Percentiles rank a stretch among this genome's conserved stretches.
Evolutionary conservation across 202 grass and related monocot genomes (phyloP).

Genomic region (Dendrocalamus latiflorus): DNA sequence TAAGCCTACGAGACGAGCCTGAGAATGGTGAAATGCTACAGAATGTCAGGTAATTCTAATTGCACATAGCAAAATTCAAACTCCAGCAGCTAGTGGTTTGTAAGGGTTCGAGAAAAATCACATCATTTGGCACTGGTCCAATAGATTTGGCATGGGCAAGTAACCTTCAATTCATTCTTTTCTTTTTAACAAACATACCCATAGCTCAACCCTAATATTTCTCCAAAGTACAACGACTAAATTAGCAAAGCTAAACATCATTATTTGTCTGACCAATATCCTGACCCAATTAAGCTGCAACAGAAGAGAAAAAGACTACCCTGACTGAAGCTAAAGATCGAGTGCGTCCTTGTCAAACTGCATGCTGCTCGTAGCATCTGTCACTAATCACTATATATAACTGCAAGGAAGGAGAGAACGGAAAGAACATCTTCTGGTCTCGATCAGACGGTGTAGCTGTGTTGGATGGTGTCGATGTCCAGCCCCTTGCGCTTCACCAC

Average conservation of each 20-base stretch:
- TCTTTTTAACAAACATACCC: background rate
- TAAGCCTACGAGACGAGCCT: background rate
- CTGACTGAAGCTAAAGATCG: slow-evolving; percentile 3
- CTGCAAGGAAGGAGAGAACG: background rate
- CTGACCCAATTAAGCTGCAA: background rate
- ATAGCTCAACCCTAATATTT: background rate
- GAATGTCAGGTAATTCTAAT: too few relatives aligned
- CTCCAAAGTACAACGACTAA: background rate
- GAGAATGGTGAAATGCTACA: background rate
- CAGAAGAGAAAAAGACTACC: background rate
- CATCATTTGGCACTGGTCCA: background rate
- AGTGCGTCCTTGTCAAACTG: background rate
- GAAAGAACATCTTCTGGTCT: background rate
- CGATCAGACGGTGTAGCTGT: slow-evolving; percentile 66
- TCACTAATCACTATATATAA: background rate
- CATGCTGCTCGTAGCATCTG: background rate
- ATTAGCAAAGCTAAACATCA: background rate
- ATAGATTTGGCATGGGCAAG: background rate
- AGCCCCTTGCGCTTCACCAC: slow-evolving; percentile 81
- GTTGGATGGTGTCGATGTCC: slow-evolving; percentile 62
- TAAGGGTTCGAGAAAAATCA: too few relatives aligned
- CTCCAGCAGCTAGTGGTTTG: too few relatives aligned
- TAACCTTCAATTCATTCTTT: slow-evolving; percentile 11
- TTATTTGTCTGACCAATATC: slow-evolving; percentile 6
- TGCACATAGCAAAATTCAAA: too few relatives aligned